These are phyloP conservation scores for Penicillium desertorum DNA, from an alignment of 495 filamentous ascomycete species.

Conservation along the genomic window DNA sequence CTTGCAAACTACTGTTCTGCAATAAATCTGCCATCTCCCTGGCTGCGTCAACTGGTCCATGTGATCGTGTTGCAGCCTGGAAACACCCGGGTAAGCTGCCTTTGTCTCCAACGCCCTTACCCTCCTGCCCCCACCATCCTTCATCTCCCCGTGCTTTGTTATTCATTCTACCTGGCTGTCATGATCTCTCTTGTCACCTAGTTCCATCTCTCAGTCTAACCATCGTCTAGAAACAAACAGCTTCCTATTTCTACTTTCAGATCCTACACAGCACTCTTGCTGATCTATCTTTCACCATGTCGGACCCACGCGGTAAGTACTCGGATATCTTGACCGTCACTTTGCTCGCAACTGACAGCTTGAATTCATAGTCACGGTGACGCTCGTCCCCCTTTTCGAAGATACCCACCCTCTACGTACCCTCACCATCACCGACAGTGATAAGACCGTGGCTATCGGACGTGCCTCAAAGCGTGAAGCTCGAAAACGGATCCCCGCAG, in stretches of 20 bases:
- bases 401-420: slow-evolving; percentile 33
- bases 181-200: neutral
- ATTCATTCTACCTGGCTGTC: neutral
- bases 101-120: slow-evolving; percentile 15
- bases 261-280: neutral
- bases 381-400: slow-evolving; percentile 13
- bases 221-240: neutral
- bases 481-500: slow-evolving; percentile 50
- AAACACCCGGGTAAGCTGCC: slow-evolving; percentile 12
- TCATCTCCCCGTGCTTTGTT: slow-evolving; percentile 8
- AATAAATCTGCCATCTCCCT: neutral
- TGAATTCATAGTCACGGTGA: slow-evolving; percentile 22
- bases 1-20: neutral
- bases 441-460: slow-evolving; percentile 46
- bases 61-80: slow-evolving; percentile 11
- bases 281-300: slow-evolving; percentile 25
- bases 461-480: slow-evolving; percentile 58
- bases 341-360: slow-evolving; percentile 16
- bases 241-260: neutral
- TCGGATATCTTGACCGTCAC: neutral
- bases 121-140: slow-evolving; percentile 9
- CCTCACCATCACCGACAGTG: slow-evolving; percentile 30
- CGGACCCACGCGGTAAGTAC: slow-evolving; percentile 24
- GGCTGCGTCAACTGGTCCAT: slow-evolving; percentile 2
- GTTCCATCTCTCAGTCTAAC: neutral